Conservation (phyloP, 768 basidiomycete genomes). For the Mycena vulgaris region DNA sequence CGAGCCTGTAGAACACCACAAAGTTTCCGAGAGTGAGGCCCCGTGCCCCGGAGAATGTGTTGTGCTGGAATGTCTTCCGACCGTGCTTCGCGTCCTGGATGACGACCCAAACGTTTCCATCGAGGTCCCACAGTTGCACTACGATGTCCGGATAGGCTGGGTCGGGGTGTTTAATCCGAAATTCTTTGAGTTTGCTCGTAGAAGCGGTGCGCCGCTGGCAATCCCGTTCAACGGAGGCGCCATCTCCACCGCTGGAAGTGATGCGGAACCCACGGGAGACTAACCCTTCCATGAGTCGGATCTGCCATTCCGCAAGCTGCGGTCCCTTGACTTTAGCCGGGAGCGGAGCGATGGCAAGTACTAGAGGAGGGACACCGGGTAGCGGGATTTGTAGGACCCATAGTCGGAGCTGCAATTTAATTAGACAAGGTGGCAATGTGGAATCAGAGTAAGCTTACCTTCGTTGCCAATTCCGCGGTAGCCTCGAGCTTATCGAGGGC, state of each 20-base stretch:
- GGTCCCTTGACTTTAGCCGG: neutral
- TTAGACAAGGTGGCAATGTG: no score
- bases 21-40: neutral
- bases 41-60: neutral
- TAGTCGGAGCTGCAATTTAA: slow-evolving; percentile 44
- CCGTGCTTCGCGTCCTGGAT: slow-evolving; percentile 15
- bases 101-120: slow-evolving; percentile 10
- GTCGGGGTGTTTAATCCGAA: slow-evolving; percentile 1
- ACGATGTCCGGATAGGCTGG: slow-evolving; percentile 7
- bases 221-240: slow-evolving; percentile 14
- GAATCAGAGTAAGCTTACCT: neutral
- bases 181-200: neutral
- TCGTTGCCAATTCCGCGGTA: neutral
- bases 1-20: neutral
- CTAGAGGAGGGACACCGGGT: slow-evolving; percentile 41
- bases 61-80: neutral
- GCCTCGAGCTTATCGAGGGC: slow-evolving; percentile 1
- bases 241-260: slow-evolving; percentile 2
- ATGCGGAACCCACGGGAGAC: slow-evolving; percentile 10
- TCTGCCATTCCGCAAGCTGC: slow-evolving; percentile 7
- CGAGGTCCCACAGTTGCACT: neutral
- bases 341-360: slow-evolving; percentile 32
- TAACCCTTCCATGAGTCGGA: slow-evolving; percentile 4
- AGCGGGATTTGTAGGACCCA: slow-evolving; percentile 47
- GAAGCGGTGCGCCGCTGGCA: neutral